phyloP scores from a whole-genome alignment of 768 basidiomycete genomes.

The Boletus subcaerulescens region DNA sequence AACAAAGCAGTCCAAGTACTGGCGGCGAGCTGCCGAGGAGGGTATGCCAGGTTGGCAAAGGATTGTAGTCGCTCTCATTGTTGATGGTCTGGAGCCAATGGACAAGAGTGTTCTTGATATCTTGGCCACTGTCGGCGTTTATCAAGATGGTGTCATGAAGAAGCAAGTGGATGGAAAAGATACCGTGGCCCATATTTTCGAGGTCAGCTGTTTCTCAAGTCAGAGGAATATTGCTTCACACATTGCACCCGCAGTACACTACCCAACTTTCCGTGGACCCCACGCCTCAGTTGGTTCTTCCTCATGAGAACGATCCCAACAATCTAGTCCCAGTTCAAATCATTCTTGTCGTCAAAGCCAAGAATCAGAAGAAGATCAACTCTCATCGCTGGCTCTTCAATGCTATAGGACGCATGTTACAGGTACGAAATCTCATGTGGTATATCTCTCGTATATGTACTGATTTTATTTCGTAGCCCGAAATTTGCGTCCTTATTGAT shows the following conservation, averaged over 20 bases:
- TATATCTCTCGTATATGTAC: not conserved
- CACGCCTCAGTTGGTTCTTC: slow-evolving; percentile 86
- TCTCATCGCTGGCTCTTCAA: slow-evolving; percentile 97
- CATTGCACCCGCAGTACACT: slow-evolving; percentile 64
- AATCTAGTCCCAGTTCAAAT: slow-evolving; percentile 92
- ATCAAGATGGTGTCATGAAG: slow-evolving; percentile 95
- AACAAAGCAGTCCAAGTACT: slow-evolving; percentile 91
- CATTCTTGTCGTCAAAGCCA: slow-evolving; percentile 87
- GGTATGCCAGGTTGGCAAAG: slow-evolving; percentile 87
- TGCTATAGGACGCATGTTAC: slow-evolving; percentile 78
- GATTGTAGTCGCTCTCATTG: slow-evolving; percentile 85
- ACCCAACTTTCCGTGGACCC: slow-evolving; percentile 93
- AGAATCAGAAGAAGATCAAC: slow-evolving; percentile 96
- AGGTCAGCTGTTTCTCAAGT: slow-evolving; percentile 46
- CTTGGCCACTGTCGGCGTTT: slow-evolving; percentile 86
- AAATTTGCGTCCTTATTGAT: slow-evolving; percentile 89
- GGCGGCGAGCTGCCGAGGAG: slow-evolving; percentile 79
- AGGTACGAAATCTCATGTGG: slow-evolving; percentile 41
- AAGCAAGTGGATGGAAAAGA: slow-evolving; percentile 87
- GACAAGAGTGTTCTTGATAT: slow-evolving; percentile 92
- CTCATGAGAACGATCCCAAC: slow-evolving; percentile 85
- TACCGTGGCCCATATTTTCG: slow-evolving; percentile 92
- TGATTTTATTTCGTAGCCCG: slow-evolving; percentile 54
- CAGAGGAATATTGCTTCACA: slow-evolving; percentile 3
- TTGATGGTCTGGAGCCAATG: slow-evolving; percentile 92